Evolutionary conservation across 345 rosid species (phyloP), one percentile per base, ranked within the genome.

Genomic region (Sisymbrium irio): DNA sequence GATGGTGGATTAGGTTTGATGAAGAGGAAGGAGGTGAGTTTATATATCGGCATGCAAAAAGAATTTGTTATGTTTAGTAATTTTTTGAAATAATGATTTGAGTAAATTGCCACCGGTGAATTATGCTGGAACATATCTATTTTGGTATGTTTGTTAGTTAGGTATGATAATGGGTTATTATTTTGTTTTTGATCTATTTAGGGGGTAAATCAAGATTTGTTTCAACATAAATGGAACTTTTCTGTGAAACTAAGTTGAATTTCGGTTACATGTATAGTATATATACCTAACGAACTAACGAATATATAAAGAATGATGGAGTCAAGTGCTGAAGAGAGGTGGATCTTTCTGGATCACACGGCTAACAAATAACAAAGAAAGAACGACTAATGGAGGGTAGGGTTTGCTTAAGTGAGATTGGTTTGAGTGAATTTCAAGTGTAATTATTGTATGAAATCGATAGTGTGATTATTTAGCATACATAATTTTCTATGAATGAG

Each of bases 61-160:
- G 9, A n/a, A 10, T 4, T 37, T 57, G 65, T 62, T 76, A 62
- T 33, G 30, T 54, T 54, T 69, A 61, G 59, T 13, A 53, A 27
- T 22, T 12, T 53, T 41, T 42, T 53, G 13, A 41, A 22, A 9
- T 32, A 6, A 33, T 37, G n/a, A 47, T 36, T 33, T 17, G 50
- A 55, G 56, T 67, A 6, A 51, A 41, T 68, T 68, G 9, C 28
- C 61, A 62, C 57, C 74, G 49, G 56, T 75, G 74, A 42, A 67
- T 68, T 22, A 68, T n/a, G 69, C 64, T 14, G 18, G 10, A 44
- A 53, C 2, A 62, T 45, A 9, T 25, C 79, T 76, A 76, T 76
- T 76, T 69, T 69, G 75, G 71, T 76, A 54, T 44, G 51, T 69
- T 62, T 60, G 60, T 62, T 75, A 68, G n/a, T 68, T 76, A 54